Conservation (phyloP, 2,329 filamentous ascomycete species). For the Trichophyton benhamiae region DNA sequence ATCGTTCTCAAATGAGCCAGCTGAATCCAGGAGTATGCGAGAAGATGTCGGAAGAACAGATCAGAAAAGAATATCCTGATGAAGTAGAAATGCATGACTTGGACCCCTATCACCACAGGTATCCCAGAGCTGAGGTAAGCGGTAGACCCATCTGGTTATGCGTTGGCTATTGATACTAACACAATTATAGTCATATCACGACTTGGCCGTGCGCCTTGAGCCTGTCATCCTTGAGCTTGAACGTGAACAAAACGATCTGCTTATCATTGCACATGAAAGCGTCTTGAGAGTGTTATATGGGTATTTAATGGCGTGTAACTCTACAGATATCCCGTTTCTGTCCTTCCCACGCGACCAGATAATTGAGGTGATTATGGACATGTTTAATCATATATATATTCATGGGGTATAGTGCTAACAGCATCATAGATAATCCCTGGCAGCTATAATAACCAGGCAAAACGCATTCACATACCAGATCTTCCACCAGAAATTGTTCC, state of each 20-base stretch:
- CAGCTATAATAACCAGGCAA: conserved; percentile 92
- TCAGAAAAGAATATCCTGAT: conserved; percentile 71
- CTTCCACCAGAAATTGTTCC: conserved; percentile 56
- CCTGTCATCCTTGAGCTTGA: conserved; percentile 96
- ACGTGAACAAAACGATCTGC: conserved; percentile 89
- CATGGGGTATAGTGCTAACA: background rate
- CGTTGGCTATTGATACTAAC: background rate
- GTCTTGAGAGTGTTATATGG: conserved; percentile 95
- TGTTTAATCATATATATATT: background rate
- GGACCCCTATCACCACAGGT: conserved; percentile 94
- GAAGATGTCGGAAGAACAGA: conserved; percentile 73
- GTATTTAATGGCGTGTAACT: conserved; percentile 96
- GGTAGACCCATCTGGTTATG: conserved; percentile 5
- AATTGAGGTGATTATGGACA: conserved; percentile 53
- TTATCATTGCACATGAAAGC: conserved; percentile 96
- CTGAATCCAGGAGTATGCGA: conserved; percentile 94
- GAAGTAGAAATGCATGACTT: conserved; percentile 86
- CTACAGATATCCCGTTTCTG: conserved; percentile 81
- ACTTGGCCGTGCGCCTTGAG: conserved; percentile 92
- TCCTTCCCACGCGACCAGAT: conserved; percentile 95
- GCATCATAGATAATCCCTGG: conserved; percentile 67
- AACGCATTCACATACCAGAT: conserved; percentile 71
- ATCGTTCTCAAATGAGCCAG: conserved; percentile 92
- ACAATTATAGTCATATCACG: conserved; percentile 81
- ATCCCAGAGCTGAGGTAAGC: conserved; percentile 77